Evolutionary conservation across 495 filamentous ascomycete species (phyloP).

Genomic region (Penicillium antarcticum): DNA sequence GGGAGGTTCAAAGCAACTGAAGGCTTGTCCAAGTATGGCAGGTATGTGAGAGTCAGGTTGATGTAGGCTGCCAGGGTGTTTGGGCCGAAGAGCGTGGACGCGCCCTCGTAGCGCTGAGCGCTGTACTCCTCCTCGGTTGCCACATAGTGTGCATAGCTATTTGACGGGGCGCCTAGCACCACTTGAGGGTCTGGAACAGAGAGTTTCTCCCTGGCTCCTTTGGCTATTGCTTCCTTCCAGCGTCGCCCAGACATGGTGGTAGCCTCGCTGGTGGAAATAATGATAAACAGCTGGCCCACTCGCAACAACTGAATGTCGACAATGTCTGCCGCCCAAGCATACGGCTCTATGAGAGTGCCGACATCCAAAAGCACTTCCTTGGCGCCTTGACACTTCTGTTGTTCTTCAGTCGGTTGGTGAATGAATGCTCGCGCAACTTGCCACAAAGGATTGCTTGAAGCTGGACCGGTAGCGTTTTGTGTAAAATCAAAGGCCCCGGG

Average conservation of each 20-base stretch:
- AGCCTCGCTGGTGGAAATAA: conserved; percentile 86
- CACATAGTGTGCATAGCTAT: conserved; percentile 96
- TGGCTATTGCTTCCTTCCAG: conserved; percentile 79
- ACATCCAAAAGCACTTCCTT: conserved; percentile 92
- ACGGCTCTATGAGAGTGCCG: conserved; percentile 74
- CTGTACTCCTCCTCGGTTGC: conserved; percentile 87
- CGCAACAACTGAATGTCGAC: conserved; percentile 89
- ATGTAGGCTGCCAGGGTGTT: conserved; percentile 88
- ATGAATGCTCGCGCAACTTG: conserved; percentile 67
- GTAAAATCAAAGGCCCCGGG: conserved; percentile 94
- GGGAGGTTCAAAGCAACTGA: conserved; percentile 44
- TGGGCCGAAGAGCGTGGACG: conserved; percentile 91
- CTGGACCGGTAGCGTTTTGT: conserved; percentile 74
- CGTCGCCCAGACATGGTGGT: conserved; percentile 93
- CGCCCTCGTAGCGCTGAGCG: conserved; percentile 92
- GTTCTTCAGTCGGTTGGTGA: conserved; percentile 66
- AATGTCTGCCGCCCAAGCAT: conserved; percentile 89
- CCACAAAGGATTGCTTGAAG: conserved; percentile 78
- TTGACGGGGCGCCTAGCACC: conserved; percentile 89
- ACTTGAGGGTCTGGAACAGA: conserved; percentile 60
- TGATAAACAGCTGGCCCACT: conserved; percentile 82
- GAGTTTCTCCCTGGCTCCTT: conserved; percentile 47
- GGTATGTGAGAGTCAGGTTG: conserved; percentile 70
- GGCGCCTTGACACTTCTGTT: conserved; percentile 71
- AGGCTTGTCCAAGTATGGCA: conserved; percentile 60